Base-by-base conservation (phyloP, 2,329 filamentous ascomycete genomes). In the Dactylellina haptotyla region DNA sequence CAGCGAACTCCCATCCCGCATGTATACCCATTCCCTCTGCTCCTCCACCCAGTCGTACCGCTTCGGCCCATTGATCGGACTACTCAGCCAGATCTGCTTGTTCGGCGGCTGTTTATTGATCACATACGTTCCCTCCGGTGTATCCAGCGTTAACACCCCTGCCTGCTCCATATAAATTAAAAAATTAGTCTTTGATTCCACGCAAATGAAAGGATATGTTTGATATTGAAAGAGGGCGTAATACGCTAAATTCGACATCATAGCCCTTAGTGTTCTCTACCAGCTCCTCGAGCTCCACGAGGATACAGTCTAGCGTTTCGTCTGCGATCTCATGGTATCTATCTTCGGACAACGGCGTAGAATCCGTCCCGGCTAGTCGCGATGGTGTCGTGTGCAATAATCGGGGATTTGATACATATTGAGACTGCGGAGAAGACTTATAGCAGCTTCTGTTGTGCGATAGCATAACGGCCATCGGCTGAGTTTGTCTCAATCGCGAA, bases 31-130 rank as follows among this genome's bases (percentile, higher is more conserved):
- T 75, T 90, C 86, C 28, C 92, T 91, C 8, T 81, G 12, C n/a
- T 54, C 53, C 8, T 65, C 80, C 63, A 96, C 90, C 87, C 91
- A 99, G 81, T 98, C 93, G 83, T 90, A 99, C 69, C 94, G 89
- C 83, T 97, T 97, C 12, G 95, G 95, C 0, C 95, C 95, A 4
- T 91, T 93, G 61, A 92, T 84, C 2, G 95, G 95, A 45, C 92
- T 96, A 37, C 92, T 95, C 48, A 98, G 87, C 95, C 95, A 99
- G 79, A 99, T 97, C 80, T 90, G 95, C 84, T 93, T 95, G 85
- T 97, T 98, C 18, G 94, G 93, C 0, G 95, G 95, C 81, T 99
- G 95, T 82, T 99, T 99, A 87, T 99, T 99, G 83, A 99, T 86
- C 72, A 99, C 91, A 80, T 96, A 99, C 28, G 88, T 94, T 75